phyloP scores from a whole-genome alignment of 768 basidiomycete genomes.

The Boletus fagicola region DNA sequence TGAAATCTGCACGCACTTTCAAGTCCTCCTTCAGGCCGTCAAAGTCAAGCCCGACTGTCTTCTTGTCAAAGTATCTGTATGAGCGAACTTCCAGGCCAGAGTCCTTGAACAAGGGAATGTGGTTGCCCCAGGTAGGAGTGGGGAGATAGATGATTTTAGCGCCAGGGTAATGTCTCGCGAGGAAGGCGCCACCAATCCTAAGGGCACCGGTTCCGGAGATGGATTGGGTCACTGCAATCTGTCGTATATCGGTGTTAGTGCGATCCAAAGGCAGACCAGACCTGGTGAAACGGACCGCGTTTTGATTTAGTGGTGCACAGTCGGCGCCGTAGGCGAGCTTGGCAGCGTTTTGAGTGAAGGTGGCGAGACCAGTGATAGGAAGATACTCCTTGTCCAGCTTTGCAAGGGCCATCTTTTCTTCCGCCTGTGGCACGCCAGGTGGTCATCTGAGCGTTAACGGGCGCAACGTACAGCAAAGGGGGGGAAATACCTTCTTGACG shows the following conservation, averaged over 20 bases:
- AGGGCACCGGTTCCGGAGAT: slow-evolving; percentile 98
- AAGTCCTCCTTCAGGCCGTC: slow-evolving; percentile 86
- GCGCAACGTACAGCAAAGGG: not conserved
- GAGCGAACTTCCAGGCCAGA: slow-evolving; percentile 90
- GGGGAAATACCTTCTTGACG: slow-evolving; percentile 70
- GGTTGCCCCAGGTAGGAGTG: slow-evolving; percentile 95
- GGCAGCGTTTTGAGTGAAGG: slow-evolving; percentile 83
- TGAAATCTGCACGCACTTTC: slow-evolving; percentile 48
- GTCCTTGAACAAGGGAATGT: slow-evolving; percentile 89
- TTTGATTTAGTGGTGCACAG: slow-evolving; percentile 66
- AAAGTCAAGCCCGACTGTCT: slow-evolving; percentile 90
- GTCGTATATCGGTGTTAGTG: slow-evolving; percentile 5
- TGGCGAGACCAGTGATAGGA: slow-evolving; percentile 86
- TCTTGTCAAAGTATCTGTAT: slow-evolving; percentile 94
- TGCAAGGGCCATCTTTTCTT: slow-evolving; percentile 62
- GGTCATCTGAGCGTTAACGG: not conserved
- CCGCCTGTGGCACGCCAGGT: slow-evolving; percentile 51
- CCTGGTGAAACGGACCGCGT: slow-evolving; percentile 56
- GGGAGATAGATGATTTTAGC: slow-evolving; percentile 90
- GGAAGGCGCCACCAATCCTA: slow-evolving; percentile 90
- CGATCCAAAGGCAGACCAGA: not conserved
- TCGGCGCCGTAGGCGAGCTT: slow-evolving; percentile 90
- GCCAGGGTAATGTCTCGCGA: slow-evolving; percentile 85
- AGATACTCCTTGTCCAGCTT: slow-evolving; percentile 93
- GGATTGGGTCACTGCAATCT: slow-evolving; percentile 88